Percentiles rank a stretch among this genome's conserved stretches.
These are phyloP conservation scores for Ophiostoma triangulosporum DNA, from an alignment of 2,329 filamentous ascomycete species.

Conservation along the genomic window DNA sequence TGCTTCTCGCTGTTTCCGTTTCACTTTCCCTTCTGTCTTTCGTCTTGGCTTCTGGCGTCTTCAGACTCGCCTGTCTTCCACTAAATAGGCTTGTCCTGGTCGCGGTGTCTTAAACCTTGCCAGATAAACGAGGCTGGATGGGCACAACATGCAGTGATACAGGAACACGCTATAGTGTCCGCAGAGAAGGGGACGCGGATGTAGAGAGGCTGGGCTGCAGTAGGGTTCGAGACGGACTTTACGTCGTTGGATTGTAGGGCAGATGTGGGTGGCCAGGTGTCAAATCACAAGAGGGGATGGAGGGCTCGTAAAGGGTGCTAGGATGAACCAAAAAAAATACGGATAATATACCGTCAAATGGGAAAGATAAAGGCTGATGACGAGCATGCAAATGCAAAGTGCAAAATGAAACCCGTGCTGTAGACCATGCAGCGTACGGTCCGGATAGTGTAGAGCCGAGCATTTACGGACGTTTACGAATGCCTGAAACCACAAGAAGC, in stretches of 20 bases:
- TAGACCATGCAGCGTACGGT: too few relatives aligned
- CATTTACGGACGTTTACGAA: too few relatives aligned
- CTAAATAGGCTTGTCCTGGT: not conserved
- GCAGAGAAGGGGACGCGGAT: not conserved
- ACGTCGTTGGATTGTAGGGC: not conserved
- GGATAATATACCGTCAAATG: too few relatives aligned
- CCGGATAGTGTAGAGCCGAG: too few relatives aligned
- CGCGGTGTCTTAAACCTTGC: conserved; percentile 5
- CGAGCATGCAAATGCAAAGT: too few relatives aligned
- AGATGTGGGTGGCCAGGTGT: too few relatives aligned
- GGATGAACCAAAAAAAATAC: too few relatives aligned
- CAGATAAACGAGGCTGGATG: conserved; percentile 8
- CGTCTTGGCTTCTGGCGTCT: not conserved
- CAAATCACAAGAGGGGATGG: too few relatives aligned
- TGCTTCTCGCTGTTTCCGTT: not conserved
- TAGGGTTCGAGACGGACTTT: not conserved
- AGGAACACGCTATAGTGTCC: not conserved
- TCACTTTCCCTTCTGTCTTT: not conserved
- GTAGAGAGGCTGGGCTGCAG: not conserved
- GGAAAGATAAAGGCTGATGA: too few relatives aligned
- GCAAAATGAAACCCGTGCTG: too few relatives aligned
- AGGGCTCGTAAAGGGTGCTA: too few relatives aligned
- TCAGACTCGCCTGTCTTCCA: not conserved
- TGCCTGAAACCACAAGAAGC: too few relatives aligned
- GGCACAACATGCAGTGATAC: not conserved